These are phyloP conservation scores for Pythium rhizo-oryzae DNA, from an alignment of 352 stramenopile genomes.

Conservation along the genomic window DNA sequence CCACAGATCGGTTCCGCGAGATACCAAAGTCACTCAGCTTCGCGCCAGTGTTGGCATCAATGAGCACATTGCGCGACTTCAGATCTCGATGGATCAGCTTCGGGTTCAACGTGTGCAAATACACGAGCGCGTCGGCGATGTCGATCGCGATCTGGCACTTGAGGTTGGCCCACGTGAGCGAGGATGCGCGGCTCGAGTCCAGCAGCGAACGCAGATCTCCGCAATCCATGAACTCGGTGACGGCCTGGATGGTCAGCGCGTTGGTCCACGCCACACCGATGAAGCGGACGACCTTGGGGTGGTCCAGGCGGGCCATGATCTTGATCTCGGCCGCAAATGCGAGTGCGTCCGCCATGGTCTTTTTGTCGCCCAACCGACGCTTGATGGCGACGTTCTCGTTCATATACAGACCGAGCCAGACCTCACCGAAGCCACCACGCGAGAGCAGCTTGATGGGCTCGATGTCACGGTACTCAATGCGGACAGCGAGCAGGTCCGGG, in stretches of 20 bases:
- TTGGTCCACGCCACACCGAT: no score
- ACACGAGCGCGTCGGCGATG: constrained; percentile 76
- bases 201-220: constrained; percentile 83
- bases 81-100: constrained; percentile 75
- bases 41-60: constrained; percentile 72
- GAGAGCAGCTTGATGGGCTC: constrained; percentile 60
- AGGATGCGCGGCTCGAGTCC: no score
- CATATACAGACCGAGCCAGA: constrained; percentile 68
- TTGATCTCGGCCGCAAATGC: constrained; percentile 74
- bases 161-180: constrained; percentile 74
- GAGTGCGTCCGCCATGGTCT: constrained; percentile 53
- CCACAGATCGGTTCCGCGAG: no score
- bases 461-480: constrained; percentile 59
- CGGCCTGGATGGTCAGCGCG: no score
- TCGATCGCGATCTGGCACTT: constrained; percentile 88
- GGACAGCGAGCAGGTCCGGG: constrained; percentile 56
- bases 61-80: constrained; percentile 46
- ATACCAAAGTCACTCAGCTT: constrained; percentile 90
- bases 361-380: constrained; percentile 54
- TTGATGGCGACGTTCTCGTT: constrained; percentile 75
- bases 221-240: constrained; percentile 89
- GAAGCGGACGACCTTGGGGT: constrained; percentile 87
- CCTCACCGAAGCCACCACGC: constrained; percentile 72
- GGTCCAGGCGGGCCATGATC: constrained; percentile 78
- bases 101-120: constrained; percentile 83